phyloP scores from a whole-genome alignment of 805 yeast species.

The Kodamaea leandrae region DNA sequence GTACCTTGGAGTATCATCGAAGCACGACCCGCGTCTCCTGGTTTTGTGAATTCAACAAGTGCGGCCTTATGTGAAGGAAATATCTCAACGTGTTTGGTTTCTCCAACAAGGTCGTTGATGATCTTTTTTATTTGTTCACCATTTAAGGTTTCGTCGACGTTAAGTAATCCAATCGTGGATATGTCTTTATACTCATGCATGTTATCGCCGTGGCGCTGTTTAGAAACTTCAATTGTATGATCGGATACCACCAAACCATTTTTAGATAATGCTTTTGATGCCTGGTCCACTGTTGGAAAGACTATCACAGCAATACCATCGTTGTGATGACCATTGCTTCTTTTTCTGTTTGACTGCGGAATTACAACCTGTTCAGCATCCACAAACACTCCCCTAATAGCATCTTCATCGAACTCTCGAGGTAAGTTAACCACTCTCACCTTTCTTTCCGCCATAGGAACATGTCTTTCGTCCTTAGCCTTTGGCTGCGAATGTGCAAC shows the following conservation, averaged over 20 bases:
- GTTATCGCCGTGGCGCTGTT: constrained; percentile 9
- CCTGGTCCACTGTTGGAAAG: constrained; percentile 43
- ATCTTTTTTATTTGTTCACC: constrained; percentile 29
- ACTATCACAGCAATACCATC: constrained; percentile 69
- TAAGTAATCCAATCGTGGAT: constrained; percentile 20
- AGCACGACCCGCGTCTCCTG: constrained; percentile 51
- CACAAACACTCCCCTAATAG: constrained; percentile 41
- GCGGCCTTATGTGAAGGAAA: constrained; percentile 49
- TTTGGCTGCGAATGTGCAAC: constrained; percentile 66
- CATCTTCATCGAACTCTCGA: constrained; percentile 38
- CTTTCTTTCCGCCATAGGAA: constrained; percentile 55
- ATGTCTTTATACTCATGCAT: constrained; percentile 18
- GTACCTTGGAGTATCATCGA: constrained; percentile 41
- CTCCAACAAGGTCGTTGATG: constrained; percentile 26
- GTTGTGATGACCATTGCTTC: constrained; percentile 33
- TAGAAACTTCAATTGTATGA: constrained; percentile 46
- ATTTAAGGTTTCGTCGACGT: constrained; percentile 35
- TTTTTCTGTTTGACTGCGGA: constrained; percentile 34
- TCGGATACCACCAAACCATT: constrained; percentile 45
- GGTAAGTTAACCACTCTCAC: constrained; percentile 54
- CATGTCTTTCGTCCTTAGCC: constrained; percentile 36
- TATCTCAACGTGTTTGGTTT: constrained; percentile 42
- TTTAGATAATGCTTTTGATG: constrained; percentile 44
- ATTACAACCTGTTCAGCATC: constrained; percentile 50
- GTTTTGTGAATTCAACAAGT: constrained; percentile 44